Conservation (phyloP, 768 basidiomycete genomes). For the Mrakia hoshinonis region DNA sequence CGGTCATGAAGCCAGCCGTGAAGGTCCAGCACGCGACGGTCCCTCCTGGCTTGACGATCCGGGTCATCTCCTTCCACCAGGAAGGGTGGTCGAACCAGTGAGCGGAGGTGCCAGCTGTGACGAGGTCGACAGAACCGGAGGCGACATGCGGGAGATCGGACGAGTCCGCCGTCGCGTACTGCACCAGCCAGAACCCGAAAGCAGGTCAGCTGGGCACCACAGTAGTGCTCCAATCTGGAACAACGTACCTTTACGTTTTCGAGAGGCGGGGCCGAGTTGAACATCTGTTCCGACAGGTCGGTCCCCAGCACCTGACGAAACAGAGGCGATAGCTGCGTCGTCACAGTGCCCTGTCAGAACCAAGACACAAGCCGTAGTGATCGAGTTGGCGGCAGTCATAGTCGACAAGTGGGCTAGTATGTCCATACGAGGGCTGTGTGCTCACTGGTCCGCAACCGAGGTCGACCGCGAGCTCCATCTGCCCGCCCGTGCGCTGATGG, state of each 20-base stretch:
- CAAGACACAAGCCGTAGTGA: too few species aligned
- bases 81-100: slow-evolving; percentile 22
- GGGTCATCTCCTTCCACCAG: slow-evolving; percentile 21
- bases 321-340: not conserved
- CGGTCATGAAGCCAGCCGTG: slow-evolving; percentile 18
- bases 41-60: slow-evolving; percentile 18
- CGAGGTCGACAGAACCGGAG: slow-evolving; percentile 9
- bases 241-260: slow-evolving; percentile 16
- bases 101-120: slow-evolving; percentile 23
- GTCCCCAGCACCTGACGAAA: slow-evolving; percentile 12
- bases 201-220: not conserved
- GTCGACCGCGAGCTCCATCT: slow-evolving; percentile 13
- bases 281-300: slow-evolving; percentile 14
- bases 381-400: too few species aligned
- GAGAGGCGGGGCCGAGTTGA: not conserved
- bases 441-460: slow-evolving; percentile 24
- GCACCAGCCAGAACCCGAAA: not conserved
- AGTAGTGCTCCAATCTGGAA: not conserved
- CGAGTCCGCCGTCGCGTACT: slow-evolving; percentile 17
- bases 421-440: not conserved
- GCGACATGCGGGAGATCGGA: slow-evolving; percentile 1
- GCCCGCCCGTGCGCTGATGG: slow-evolving; percentile 9
- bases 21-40: slow-evolving; percentile 13
- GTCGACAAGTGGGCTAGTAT: not conserved
- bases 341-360: slow-evolving; percentile 17